These are phyloP conservation scores for Ophiocordyceps sinensis DNA, from an alignment of 2,329 filamentous ascomycete genomes.

Conservation along the genomic window DNA sequence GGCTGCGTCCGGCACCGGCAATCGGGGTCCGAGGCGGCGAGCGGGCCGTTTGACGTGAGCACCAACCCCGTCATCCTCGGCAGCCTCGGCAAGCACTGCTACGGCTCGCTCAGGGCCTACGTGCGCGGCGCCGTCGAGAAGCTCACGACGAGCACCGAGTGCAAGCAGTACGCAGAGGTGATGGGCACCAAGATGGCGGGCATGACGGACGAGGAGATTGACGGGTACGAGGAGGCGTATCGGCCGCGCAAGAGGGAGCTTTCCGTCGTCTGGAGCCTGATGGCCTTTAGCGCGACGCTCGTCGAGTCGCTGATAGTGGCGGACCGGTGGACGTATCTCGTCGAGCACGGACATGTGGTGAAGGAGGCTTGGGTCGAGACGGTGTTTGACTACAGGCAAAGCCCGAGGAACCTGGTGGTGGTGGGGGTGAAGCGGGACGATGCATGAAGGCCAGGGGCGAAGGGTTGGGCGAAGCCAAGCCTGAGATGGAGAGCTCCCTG, in stretches of 20 bases:
- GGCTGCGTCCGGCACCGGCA: constrained; percentile 34
- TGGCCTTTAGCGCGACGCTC: constrained; percentile 87
- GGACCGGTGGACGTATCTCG: constrained; percentile 78
- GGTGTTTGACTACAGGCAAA: constrained; percentile 77
- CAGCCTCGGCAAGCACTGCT: constrained; percentile 66
- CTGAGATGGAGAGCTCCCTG: too few species aligned
- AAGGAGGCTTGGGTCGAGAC: constrained; percentile 78
- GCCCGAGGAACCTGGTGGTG: constrained; percentile 83
- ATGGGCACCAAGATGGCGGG: constrained; percentile 51
- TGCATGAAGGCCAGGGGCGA: background rate
- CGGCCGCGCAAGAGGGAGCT: constrained; percentile 60
- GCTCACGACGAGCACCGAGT: constrained; percentile 42
- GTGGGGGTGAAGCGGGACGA: constrained; percentile 65
- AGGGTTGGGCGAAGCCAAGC: too few species aligned
- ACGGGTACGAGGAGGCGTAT: constrained; percentile 53
- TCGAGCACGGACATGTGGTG: constrained; percentile 58
- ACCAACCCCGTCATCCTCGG: constrained; percentile 79
- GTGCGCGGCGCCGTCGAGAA: constrained; percentile 70
- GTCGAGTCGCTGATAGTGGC: constrained; percentile 82
- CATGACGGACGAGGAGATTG: constrained; percentile 64
- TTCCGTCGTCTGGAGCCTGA: constrained; percentile 80
- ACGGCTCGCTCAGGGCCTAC: constrained; percentile 60
- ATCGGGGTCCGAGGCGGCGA: constrained; percentile 1
- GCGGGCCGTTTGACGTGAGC: constrained; percentile 36
- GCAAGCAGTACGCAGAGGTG: constrained; percentile 42